phyloP scores from a whole-genome alignment of 129 eudicot genomes.

The Pseudognaphalium luteoalbum region DNA sequence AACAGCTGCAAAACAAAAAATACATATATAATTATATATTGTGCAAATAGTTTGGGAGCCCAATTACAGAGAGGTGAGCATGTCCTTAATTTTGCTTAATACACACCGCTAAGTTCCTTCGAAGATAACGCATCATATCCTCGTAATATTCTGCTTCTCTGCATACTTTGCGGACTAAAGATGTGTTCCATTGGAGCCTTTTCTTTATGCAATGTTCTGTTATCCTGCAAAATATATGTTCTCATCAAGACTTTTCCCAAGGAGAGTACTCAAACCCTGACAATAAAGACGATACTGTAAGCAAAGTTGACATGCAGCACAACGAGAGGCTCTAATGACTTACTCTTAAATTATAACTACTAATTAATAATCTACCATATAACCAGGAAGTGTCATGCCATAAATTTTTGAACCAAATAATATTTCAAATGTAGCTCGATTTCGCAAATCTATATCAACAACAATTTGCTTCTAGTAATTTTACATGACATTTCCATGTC shows the following conservation, averaged over 20 bases:
- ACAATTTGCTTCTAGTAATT: neutral
- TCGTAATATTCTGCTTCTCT: slow-evolving; percentile 95
- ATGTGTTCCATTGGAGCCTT: slow-evolving; percentile 84
- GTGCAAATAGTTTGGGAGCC: neutral
- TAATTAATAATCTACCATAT: neutral
- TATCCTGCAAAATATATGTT: slow-evolving; percentile 51
- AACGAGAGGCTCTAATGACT: neutral
- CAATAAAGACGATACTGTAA: neutral
- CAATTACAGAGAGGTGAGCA: neutral
- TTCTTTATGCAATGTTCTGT: slow-evolving; percentile 92
- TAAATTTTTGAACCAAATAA: neutral
- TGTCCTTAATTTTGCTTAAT: slow-evolving; percentile 11
- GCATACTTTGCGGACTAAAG: slow-evolving; percentile 87
- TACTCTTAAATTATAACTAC: neutral
- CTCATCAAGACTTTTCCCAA: neutral
- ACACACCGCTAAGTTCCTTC: slow-evolving; percentile 88
- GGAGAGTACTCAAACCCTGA: neutral
- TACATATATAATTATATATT: neutral
- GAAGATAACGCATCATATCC: slow-evolving; percentile 92
- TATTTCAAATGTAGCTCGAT: slow-evolving; percentile 6
- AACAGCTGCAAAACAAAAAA: slow-evolving; percentile 70
- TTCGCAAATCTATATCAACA: slow-evolving; percentile 1
- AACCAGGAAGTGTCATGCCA: slow-evolving; percentile 12
- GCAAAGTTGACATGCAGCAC: neutral
- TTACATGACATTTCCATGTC: slow-evolving; percentile 22